A percentile compares a stretch with the other conserved stretches of the same genome.
phyloP scores from a whole-genome alignment of 768 basidiomycete genomes.

The Harrya chromipes region DNA sequence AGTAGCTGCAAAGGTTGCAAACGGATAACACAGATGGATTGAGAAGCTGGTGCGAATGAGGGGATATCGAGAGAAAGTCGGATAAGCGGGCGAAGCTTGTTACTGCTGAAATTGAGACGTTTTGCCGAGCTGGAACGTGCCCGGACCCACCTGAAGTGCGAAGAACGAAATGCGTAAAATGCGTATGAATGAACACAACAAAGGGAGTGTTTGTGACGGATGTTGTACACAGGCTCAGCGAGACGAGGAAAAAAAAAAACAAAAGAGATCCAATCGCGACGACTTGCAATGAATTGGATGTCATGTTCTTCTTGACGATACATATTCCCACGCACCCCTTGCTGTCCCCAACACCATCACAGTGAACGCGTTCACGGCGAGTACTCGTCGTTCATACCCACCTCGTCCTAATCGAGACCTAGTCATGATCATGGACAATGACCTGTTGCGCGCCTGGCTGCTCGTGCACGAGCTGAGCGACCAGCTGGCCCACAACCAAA shows the following conservation, averaged over 20 bases:
- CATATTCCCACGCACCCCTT: conserved; percentile 20
- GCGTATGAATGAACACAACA: conserved; percentile 5
- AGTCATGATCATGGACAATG: conserved; percentile 55
- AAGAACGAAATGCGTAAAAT: conserved; percentile 8
- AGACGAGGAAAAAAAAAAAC: conserved; percentile 23
- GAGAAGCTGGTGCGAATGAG: conserved; percentile 8
- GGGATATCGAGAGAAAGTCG: conserved; percentile 16
- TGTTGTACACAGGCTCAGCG: conserved; percentile 29
- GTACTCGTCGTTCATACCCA: too few species aligned
- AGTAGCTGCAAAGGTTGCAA: conserved; percentile 3
- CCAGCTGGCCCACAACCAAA: conserved; percentile 80
- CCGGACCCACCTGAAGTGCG: conserved; percentile 9
- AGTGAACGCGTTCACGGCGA: background rate
- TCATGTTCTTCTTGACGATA: background rate
- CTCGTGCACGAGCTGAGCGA: conserved; percentile 80
- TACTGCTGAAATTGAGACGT: conserved; percentile 13
- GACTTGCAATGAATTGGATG: background rate
- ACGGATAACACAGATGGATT: conserved; percentile 1
- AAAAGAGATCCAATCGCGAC: background rate
- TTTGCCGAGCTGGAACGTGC: conserved; percentile 32
- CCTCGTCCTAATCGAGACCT: too few species aligned
- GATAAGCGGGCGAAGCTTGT: conserved; percentile 9
- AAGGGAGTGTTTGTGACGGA: conserved; percentile 28
- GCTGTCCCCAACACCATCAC: background rate
- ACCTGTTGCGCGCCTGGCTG: conserved; percentile 73